Evolutionary conservation across 768 basidiomycete species (phyloP), one percentile per base, ranked within the genome.

Genomic region (Suillus occidentalis): DNA sequence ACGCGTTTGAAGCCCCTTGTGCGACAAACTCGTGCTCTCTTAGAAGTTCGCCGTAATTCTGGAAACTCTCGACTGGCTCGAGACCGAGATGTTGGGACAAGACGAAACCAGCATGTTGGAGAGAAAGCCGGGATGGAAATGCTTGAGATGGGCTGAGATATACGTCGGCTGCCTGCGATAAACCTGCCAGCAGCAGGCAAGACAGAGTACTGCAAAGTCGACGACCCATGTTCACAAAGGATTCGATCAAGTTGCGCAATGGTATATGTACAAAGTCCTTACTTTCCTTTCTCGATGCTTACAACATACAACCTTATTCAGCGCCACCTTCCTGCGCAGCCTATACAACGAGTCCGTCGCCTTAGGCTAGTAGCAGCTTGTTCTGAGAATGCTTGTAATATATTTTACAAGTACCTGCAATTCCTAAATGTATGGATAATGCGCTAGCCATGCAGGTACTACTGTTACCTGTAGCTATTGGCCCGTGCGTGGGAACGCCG

Each of bases 51-150:
- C 77, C 78, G 60, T 77, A 72, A 65, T 79, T 79, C 61, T 68
- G 76, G 36, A 87, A 73, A 31, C 79, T 76, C 71, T 90, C 88
- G 68, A 88, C 87, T 22, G 76, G 76, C 69, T 92, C 91, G 6
- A 92, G 82, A n/a, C 88, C 87, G 13, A 92, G 83, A 73, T 92
- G 90, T 61, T 83, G 85, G 22, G 89, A 84, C 39, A 93, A 78
- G 7, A 81, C 85, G 42, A 85, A 81, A 69, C 83, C 86, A 50
- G 88, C 88, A 59, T 85, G 83, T 49, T 83, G 80, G 34, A 82
- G 79, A 22, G 84, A 82, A 31, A 87, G 75, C 22, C 68, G 75
- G 6, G 83, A 70, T 1, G 76, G 80, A 52, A 80, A 70, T 14
- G 73, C 71, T 3, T 78, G 67, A 8, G 73, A 67, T 49, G 90